These are phyloP conservation scores for Coemansia sp. DNA, from an alignment of 192 early-diverging fungal genomes.

Conservation along the genomic window DNA sequence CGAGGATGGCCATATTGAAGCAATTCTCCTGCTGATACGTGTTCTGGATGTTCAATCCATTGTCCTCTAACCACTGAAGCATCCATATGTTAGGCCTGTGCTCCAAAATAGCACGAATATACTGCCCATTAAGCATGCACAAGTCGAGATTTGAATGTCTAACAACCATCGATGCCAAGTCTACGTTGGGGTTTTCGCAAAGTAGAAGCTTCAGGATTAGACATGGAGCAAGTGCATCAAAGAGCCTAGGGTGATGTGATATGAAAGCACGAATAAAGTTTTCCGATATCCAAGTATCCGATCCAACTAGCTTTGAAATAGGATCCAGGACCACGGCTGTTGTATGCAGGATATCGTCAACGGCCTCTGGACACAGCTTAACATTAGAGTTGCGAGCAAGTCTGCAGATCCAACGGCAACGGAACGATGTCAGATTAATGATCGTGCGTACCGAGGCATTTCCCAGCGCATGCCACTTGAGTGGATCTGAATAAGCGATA, in stretches of 20 bases:
- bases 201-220: slow-evolving; percentile 21
- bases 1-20: slow-evolving; percentile 29
- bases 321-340: slow-evolving; percentile 15
- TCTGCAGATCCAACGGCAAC: slow-evolving; percentile 26
- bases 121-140: slow-evolving; percentile 16
- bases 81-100: slow-evolving; percentile 13
- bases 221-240: slow-evolving; percentile 13
- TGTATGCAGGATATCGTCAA: slow-evolving; percentile 13
- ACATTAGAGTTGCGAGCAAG: slow-evolving; percentile 8
- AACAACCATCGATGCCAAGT: slow-evolving; percentile 16
- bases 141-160: slow-evolving; percentile 1
- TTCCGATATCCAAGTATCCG: slow-evolving; percentile 26
- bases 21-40: slow-evolving; percentile 15
- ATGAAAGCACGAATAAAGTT: slow-evolving; percentile 32
- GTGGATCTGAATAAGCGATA: slow-evolving; percentile 29
- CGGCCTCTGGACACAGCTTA: not conserved
- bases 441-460: slow-evolving; percentile 10
- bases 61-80: slow-evolving; percentile 25
- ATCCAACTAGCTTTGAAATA: slow-evolving; percentile 14
- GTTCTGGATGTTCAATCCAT: slow-evolving; percentile 14
- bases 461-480: slow-evolving; percentile 9
- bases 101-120: slow-evolving; percentile 16
- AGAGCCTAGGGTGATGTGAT: slow-evolving; percentile 8
- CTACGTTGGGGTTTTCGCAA: not conserved
- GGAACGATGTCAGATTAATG: slow-evolving; percentile 30